Base-by-base conservation (phyloP, 257 asterid genomes). In the Forsythia viridissima region DNA sequence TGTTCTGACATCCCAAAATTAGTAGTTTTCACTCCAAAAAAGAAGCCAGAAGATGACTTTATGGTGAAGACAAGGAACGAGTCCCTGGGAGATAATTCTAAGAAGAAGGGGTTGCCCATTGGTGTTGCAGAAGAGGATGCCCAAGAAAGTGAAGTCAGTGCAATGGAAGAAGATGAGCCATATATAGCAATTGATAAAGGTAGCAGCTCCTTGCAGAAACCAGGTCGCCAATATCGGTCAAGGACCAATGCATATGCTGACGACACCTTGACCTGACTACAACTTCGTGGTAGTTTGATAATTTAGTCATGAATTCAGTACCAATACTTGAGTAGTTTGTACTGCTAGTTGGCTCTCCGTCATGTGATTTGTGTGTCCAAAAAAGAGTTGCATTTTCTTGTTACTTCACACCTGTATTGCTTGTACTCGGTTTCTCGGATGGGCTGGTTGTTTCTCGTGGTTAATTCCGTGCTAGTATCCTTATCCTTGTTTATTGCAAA, bases 81-180 rank as follows among this genome's bases (percentile, higher is more conserved):
- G 68, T 74, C 55, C 20, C 39, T 71, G 16, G 77, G 71, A 59
- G 89, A 77, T 72, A 61, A 72, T 57, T 66, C 46, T 18, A 84
- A 83, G 77, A 88, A 75, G 63, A 87, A 81, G 84, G 76, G 84
- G 13, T 74, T 81, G 85, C 80, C 90, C 12, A 69, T 89, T 75
- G 82, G 85, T 51, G 80, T 86, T 74, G 89, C 92, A 34, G 88
- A 85, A n/a, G 88, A 79, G 80, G 91, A 82, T 13, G 65, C 44
- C 18, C 82, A 72, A 67, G 90, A 86, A 61, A 83, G 75, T 76
- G 91, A 89, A 76, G 77, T 73, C 20, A 84, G 85, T 70, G 92
- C 85, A 8, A 90, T 91, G 97, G 98, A 93, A 34, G 98, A 91
- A 85, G 94, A 91, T 41, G 91, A 81, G 63, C 75, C 75, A 12